Base-by-base conservation (phyloP, 2,329 filamentous ascomycete species). In the Didymosphaeria variabile region DNA sequence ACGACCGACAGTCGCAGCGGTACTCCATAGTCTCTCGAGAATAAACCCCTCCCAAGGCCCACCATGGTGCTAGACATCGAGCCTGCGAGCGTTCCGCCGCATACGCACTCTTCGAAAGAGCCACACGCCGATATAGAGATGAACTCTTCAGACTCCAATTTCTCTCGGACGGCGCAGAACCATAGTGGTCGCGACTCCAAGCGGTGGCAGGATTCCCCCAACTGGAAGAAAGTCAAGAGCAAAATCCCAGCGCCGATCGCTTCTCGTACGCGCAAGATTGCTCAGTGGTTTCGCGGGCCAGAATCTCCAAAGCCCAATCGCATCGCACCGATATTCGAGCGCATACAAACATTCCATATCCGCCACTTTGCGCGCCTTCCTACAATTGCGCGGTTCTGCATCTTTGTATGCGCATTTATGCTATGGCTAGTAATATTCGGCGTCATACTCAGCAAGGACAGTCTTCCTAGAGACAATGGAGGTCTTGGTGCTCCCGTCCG, bases 391-490 rank as follows among this genome's bases (percentile, higher is more conserved):
- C 86, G 89, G 58, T 83, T 85, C 10, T 82, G 81, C 69, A 77
- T 91, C 3, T 82, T 90, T 40, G 76, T 86, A 23, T 74, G 80
- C 19, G 88, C 87, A 58, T 86, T 90, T 47, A 82, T 85, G 29
- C 72, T 87, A 29, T 94, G 91, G 91, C 77, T 91, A 17, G 76
- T 91, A 34, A 81, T 86, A 1, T 94, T 94, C 74, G 85, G 86
- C 26, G 75, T 92, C 31, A 84, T 94, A 36, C 85, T 91, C 76
- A 86, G 87, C 66, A 82, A 85, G 58, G 88, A 88, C 54, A 83
- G 86, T 17, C 78, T 81, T 53, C 78, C 82, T 1, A 71, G 83
- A 26, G 86, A 91, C 65, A 85, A 94, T 55, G 84, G 83, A n/a
- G 88, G 86, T 46, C 91, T 88, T 80, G 91, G 90, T n/a, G 81